Evolutionary conservation across 1,284 basidiomycete species (phyloP).

Genomic region (Kalmanozyma brasiliensis): DNA sequence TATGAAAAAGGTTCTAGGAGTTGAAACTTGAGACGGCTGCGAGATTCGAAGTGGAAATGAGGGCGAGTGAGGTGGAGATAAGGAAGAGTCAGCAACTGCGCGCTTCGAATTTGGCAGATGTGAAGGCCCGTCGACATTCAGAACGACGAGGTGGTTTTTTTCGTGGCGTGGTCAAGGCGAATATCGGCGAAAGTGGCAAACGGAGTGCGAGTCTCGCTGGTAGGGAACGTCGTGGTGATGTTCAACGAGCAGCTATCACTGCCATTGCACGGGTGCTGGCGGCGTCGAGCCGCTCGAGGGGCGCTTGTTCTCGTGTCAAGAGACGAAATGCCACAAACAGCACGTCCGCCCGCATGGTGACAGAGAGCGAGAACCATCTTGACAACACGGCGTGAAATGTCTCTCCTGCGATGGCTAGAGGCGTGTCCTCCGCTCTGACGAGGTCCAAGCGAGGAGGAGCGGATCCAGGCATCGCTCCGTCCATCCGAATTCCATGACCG

Average conservation of each 20-base stretch:
- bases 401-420: background rate
- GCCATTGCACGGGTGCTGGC: too few relatives aligned
- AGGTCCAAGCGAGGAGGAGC: background rate
- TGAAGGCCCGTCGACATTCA: constrained; percentile 8
- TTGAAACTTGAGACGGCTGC: constrained; percentile 24
- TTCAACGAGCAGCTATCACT: too few relatives aligned
- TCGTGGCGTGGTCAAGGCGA: background rate
- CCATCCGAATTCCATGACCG: too few relatives aligned
- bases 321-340: too few relatives aligned
- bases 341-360: too few relatives aligned
- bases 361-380: background rate
- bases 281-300: too few relatives aligned
- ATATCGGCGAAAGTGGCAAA: too few relatives aligned
- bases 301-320: too few relatives aligned
- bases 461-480: background rate
- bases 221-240: too few relatives aligned
- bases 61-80: too few relatives aligned
- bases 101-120: background rate
- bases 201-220: too few relatives aligned
- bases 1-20: constrained; percentile 33
- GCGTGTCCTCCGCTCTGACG: background rate
- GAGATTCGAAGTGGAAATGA: background rate
- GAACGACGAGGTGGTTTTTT: background rate
- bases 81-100: constrained; percentile 15
- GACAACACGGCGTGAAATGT: background rate